These are phyloP conservation scores for Phialemonium atrogriseum DNA, from an alignment of 2,329 filamentous ascomycete species.

Conservation along the genomic window DNA sequence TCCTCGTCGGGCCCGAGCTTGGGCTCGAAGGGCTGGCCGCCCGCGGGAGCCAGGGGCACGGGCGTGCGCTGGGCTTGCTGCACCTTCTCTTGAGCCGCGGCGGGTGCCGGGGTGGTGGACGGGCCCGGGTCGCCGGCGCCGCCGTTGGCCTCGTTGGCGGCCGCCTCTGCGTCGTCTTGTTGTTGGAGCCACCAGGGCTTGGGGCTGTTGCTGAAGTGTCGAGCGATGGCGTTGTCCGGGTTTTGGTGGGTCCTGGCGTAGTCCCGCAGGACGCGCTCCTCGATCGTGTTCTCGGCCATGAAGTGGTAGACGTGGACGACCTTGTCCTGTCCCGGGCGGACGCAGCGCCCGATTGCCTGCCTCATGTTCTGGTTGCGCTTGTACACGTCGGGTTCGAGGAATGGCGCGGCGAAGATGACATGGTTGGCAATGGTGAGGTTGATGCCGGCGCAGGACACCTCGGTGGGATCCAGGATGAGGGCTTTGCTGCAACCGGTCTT, in stretches of 20 bases:
- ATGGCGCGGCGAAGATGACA: constrained; percentile 29
- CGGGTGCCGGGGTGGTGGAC: too few relatives aligned
- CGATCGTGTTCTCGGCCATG: constrained; percentile 26
- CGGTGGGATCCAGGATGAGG: constrained; percentile 28
- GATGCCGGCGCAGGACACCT: constrained; percentile 28
- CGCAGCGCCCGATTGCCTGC: constrained; percentile 30
- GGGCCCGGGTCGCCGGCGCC: not conserved
- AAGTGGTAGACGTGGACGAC: constrained; percentile 31
- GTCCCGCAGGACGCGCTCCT: constrained; percentile 25
- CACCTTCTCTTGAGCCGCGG: too few relatives aligned
- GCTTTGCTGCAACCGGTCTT: constrained; percentile 17
- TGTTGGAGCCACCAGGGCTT: not conserved
- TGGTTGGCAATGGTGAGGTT: constrained; percentile 34
- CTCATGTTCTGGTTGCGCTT: constrained; percentile 25
- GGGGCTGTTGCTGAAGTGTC: not conserved
- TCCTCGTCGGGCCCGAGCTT: too few relatives aligned
- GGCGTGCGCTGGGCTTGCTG: too few relatives aligned
- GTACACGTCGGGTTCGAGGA: constrained; percentile 20
- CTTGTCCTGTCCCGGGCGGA: constrained; percentile 30
- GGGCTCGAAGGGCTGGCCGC: too few relatives aligned
- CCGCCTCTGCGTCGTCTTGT: not conserved
- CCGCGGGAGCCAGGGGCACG: too few relatives aligned
- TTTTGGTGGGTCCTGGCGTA: not conserved
- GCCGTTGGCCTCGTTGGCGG: not conserved
- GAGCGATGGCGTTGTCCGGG: not conserved